These are phyloP conservation scores for Heliosperma pusillum DNA, from an alignment of 148 eudicot genomes.

Conservation along the genomic window DNA sequence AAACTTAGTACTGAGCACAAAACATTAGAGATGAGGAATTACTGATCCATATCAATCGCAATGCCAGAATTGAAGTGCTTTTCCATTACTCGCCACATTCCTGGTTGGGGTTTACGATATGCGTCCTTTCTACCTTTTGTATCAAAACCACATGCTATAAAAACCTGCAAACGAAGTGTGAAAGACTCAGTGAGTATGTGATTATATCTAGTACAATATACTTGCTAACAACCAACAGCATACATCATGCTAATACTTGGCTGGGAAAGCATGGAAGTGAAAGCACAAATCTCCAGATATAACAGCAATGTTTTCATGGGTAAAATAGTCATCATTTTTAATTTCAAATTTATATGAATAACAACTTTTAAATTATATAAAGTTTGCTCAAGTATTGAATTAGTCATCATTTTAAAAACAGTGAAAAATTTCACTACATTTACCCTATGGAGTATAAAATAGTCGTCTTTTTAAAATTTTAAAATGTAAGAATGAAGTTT, in stretches of 20 bases:
- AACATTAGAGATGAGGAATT: constrained; percentile 16
- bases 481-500: too few species aligned
- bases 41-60: constrained; percentile 78
- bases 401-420: too few species aligned
- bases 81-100: constrained; percentile 95
- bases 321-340: too few species aligned
- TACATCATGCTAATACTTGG: background rate
- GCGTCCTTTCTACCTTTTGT: constrained; percentile 46
- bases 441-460: too few species aligned
- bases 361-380: too few species aligned
- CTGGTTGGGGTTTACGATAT: constrained; percentile 81
- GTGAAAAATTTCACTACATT: too few species aligned
- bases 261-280: background rate
- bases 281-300: background rate
- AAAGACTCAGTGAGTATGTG: background rate
- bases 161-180: constrained; percentile 48
- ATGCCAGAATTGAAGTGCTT: constrained; percentile 84
- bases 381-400: too few species aligned
- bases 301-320: too few species aligned
- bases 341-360: too few species aligned
- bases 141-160: constrained; percentile 86
- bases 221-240: background rate
- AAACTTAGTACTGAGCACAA: background rate
- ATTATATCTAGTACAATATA: background rate
- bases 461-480: too few species aligned